Conservation (phyloP, 1,284 basidiomycete genomes). For the Malassezia arunalokei region DNA sequence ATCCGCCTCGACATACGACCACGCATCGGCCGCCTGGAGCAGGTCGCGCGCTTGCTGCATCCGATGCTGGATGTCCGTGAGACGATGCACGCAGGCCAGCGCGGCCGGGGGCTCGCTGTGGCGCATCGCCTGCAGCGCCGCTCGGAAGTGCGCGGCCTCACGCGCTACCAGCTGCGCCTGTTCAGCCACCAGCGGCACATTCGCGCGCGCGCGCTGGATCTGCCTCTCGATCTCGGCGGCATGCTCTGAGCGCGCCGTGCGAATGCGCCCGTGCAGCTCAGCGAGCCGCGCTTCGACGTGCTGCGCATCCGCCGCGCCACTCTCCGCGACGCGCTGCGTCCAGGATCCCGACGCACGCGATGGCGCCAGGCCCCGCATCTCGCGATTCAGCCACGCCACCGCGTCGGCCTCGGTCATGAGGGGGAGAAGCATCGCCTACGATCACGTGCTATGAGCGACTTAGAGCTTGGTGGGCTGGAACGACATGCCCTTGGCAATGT, state of each 20-base stretch:
- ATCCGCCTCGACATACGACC: slow-evolving; percentile 83
- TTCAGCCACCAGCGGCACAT: background rate
- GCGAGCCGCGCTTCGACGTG: background rate
- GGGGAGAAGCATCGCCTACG: background rate
- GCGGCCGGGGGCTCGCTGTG: background rate
- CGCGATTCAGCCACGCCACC: slow-evolving; percentile 2
- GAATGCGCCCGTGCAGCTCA: background rate
- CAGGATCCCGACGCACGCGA: slow-evolving; percentile 1
- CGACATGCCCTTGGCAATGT: slow-evolving; percentile 49
- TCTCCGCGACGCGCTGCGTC: slow-evolving; percentile 2
- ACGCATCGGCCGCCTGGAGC: slow-evolving; percentile 76
- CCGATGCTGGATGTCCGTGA: slow-evolving; percentile 67
- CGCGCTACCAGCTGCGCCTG: background rate
- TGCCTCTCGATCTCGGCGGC: background rate
- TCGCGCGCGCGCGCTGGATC: slow-evolving; percentile 1
- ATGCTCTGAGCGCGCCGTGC: background rate
- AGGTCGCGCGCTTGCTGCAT: slow-evolving; percentile 79
- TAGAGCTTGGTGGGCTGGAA: slow-evolving; percentile 21
- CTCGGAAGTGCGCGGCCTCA: slow-evolving; percentile 1
- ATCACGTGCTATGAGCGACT: background rate
- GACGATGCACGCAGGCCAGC: slow-evolving; percentile 60
- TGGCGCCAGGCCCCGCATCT: background rate
- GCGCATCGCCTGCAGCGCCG: background rate
- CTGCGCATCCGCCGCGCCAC: background rate
- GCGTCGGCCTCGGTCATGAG: background rate